Percentiles rank a stretch among this genome's conserved stretches.
Evolutionary conservation across 768 basidiomycete species (phyloP).

Genomic region (Hypsizygus marmoreus): DNA sequence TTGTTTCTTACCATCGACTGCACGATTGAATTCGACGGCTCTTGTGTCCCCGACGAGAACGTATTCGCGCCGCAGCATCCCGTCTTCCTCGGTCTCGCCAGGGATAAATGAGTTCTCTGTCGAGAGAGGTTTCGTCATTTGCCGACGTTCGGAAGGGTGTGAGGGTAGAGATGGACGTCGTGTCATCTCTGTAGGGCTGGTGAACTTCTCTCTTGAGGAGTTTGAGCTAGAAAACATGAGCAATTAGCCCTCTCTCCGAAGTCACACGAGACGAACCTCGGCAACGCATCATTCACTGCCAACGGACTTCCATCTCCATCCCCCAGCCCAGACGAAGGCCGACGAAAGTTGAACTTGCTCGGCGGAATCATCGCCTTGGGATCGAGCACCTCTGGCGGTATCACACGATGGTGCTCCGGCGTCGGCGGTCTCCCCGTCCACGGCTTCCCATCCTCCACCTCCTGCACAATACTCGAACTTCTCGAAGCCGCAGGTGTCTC

Average conservation of each 20-base stretch:
- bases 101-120: slow-evolving; percentile 72
- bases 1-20: slow-evolving; percentile 94
- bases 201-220: slow-evolving; percentile 23
- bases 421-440: slow-evolving; percentile 46
- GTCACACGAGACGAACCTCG: too few species aligned
- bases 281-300: slow-evolving; percentile 13
- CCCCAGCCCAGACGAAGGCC: slow-evolving; percentile 27
- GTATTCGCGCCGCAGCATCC: slow-evolving; percentile 81
- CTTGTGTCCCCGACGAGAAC: slow-evolving; percentile 90
- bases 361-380: slow-evolving; percentile 81
- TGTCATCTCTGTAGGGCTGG: slow-evolving; percentile 22
- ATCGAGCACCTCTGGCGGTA: slow-evolving; percentile 80
- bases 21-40: slow-evolving; percentile 88
- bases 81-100: slow-evolving; percentile 84
- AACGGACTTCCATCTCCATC: slow-evolving; percentile 25
- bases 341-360: slow-evolving; percentile 75
- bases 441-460: slow-evolving; percentile 28
- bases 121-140: slow-evolving; percentile 36
- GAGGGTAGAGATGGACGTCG: slow-evolving; percentile 20
- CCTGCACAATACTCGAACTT: slow-evolving; percentile 26
- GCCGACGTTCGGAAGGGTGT: slow-evolving; percentile 17
- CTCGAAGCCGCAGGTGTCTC: slow-evolving; percentile 34
- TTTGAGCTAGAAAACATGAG: slow-evolving; percentile 21
- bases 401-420: slow-evolving; percentile 72
- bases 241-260: too few species aligned